Percentiles rank a stretch among this genome's conserved stretches.
These are phyloP conservation scores for Raffaelea ambrosiae DNA, from an alignment of 2,329 filamentous ascomycete species.

Conservation along the genomic window DNA sequence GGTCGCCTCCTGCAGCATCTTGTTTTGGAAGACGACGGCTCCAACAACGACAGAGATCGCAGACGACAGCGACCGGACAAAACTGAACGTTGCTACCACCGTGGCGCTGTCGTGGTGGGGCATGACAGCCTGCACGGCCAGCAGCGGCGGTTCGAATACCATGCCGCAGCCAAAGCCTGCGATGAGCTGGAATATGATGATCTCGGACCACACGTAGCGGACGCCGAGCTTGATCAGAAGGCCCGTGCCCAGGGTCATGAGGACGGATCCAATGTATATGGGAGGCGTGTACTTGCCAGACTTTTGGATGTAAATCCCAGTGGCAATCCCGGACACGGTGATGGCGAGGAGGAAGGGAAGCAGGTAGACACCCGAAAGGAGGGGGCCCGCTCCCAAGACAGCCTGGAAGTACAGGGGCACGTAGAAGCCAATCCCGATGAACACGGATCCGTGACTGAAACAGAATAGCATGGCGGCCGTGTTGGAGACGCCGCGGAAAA, in stretches of 20 bases:
- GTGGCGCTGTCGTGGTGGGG: not conserved
- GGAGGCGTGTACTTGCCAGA: not conserved
- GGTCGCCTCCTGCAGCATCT: not conserved
- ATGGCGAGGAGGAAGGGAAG: constrained; percentile 1
- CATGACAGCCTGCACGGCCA: not conserved
- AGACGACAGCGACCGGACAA: not conserved
- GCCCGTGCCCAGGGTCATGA: not conserved
- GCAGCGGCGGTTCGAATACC: not conserved
- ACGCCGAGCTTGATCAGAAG: not conserved
- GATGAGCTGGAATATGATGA: not conserved
- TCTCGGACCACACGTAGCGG: not conserved
- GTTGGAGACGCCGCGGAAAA: constrained; percentile 61
- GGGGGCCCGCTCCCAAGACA: constrained; percentile 57
- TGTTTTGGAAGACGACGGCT: not conserved
- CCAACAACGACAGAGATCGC: not conserved
- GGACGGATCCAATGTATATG: not conserved
- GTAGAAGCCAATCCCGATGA: constrained; percentile 66
- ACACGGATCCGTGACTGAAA: constrained; percentile 60
- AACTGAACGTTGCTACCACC: no score
- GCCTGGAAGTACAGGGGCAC: constrained; percentile 78
- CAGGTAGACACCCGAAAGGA: constrained; percentile 55
- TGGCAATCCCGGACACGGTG: not conserved
- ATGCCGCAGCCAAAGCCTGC: not conserved
- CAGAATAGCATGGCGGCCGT: constrained; percentile 61
- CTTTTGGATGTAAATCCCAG: not conserved